These are phyloP conservation scores for Ogataea angusta DNA, from an alignment of 805 yeast genomes.

Conservation along the genomic window DNA sequence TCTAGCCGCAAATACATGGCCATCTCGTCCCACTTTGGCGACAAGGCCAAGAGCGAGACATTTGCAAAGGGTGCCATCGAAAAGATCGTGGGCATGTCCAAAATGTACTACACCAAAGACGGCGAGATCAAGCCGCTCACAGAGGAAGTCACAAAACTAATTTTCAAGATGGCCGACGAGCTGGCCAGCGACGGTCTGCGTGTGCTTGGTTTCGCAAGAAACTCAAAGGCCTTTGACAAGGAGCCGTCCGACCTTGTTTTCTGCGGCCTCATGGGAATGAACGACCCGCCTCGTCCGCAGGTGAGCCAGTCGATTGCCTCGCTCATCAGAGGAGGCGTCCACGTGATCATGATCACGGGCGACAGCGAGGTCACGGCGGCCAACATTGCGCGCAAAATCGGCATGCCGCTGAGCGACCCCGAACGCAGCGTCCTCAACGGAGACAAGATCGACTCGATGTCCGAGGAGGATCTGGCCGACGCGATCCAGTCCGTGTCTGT, in stretches of 20 bases:
- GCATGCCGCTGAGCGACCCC: slow-evolving; percentile 71
- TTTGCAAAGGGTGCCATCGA: slow-evolving; percentile 92
- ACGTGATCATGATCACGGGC: slow-evolving; percentile 97
- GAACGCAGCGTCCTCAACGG: slow-evolving; percentile 78
- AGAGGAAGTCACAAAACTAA: slow-evolving; percentile 42
- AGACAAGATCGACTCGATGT: slow-evolving; percentile 70
- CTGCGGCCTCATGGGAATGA: slow-evolving; percentile 90
- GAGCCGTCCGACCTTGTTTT: slow-evolving; percentile 64
- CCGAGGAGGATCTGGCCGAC: slow-evolving; percentile 67
- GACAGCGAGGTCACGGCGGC: slow-evolving; percentile 85
- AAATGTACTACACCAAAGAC: slow-evolving; percentile 52
- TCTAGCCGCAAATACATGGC: slow-evolving; percentile 90
- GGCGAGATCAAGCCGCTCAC: slow-evolving; percentile 62
- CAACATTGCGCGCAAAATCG: slow-evolving; percentile 84
- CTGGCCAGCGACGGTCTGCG: slow-evolving; percentile 85
- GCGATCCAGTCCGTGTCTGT: slow-evolving; percentile 81
- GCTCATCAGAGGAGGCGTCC: slow-evolving; percentile 89
- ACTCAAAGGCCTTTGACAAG: slow-evolving; percentile 35
- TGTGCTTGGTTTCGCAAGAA: slow-evolving; percentile 74
- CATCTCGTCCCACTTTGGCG: slow-evolving; percentile 62
- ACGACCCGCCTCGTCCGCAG: slow-evolving; percentile 94
- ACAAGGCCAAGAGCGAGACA: slow-evolving; percentile 51
- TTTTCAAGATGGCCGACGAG: slow-evolving; percentile 54
- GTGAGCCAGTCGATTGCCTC: slow-evolving; percentile 73
- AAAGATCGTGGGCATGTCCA: slow-evolving; percentile 58